phyloP scores from a whole-genome alignment of 2,329 filamentous ascomycete species.

The Ophiostoma ulmi region DNA sequence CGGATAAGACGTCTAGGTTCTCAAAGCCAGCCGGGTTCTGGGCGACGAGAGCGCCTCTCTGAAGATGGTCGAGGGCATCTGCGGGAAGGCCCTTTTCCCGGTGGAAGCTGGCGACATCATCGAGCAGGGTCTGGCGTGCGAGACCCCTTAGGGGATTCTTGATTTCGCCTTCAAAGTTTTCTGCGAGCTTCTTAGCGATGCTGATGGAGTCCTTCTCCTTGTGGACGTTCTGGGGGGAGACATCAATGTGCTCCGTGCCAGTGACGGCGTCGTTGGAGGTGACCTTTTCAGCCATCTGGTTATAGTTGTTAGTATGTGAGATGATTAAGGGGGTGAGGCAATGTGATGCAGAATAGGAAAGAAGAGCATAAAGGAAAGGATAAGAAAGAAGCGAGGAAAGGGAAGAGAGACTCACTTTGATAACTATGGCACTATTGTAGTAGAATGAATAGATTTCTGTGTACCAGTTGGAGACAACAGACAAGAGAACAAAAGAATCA shows the following conservation, averaged over 20 bases:
- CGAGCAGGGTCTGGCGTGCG: slow-evolving; percentile 26
- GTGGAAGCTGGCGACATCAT: slow-evolving; percentile 25
- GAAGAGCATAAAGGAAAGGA: not conserved
- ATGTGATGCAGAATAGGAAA: not conserved
- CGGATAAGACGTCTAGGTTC: slow-evolving; percentile 39
- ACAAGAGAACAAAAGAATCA: not conserved
- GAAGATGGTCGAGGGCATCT: slow-evolving; percentile 50
- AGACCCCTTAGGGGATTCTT: slow-evolving; percentile 26
- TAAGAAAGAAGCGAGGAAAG: not conserved
- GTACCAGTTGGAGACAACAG: not conserved
- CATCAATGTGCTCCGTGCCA: slow-evolving; percentile 11
- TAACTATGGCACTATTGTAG: not conserved
- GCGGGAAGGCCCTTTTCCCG: slow-evolving; percentile 50
- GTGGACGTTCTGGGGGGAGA: not conserved
- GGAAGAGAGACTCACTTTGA: not conserved
- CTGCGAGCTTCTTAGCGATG: slow-evolving; percentile 21
- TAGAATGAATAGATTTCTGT: not conserved
- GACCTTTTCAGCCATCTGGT: slow-evolving; percentile 21
- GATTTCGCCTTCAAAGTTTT: slow-evolving; percentile 25
- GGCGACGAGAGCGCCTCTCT: slow-evolving; percentile 68
- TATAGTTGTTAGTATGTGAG: not conserved
- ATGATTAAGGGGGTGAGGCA: not conserved
- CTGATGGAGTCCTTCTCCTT: not conserved
- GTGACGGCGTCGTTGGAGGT: not conserved
- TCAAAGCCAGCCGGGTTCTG: slow-evolving; percentile 62